Evolutionary conservation across 1,139 yeast genomes (phyloP), one percentile per base, ranked within the genome.

Genomic region (Eremothecium coryli): DNA sequence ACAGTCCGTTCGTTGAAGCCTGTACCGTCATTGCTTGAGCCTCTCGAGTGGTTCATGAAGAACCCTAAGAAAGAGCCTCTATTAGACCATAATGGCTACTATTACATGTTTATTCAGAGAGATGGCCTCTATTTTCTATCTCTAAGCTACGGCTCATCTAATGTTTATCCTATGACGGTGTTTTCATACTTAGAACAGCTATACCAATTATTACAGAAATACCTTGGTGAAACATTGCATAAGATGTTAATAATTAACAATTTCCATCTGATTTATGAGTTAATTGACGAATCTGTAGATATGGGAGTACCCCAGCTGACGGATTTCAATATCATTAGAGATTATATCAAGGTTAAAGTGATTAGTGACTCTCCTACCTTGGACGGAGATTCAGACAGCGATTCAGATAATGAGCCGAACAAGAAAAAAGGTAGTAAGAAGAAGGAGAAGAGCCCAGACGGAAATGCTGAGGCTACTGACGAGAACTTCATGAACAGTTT

Each of bases 291-390:
- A 54, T 71, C 76, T 60, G 62, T 76, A 66, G 88, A 80, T 54
- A 79, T 58, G 54, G 88, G 90, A 0, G 60, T 76, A 2, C 80
- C 85, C 0, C 93, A 81, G 54, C 64, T 80, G 31, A 79, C 88
- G 1, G 88, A 81, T 43, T 73, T 79, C 18, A 76, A 74, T 52
- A 74, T 80, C 15, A 61, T 80, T 43, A 74, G 73, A 52, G 88
- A 81, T 54, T 81, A 78, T 46, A 76, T 80, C 45, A 74, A 66
- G 39, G 47, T 61, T 4, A 52, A 55, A 38, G 48, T 48, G 13
- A 49, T 35, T 9, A 30, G 23, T 12, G 13, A 46, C 26, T 35
- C 44, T 12, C 55, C 55, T 7, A 14, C 8, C 10, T 32, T 36
- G 10, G 38, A 35, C 10, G 30, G 28, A 5, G 37, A 34, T 9